Evolutionary conservation across 1,284 basidiomycete genomes (phyloP), one percentile per base, ranked within the genome.

Genomic region (Phellinidium pouzarii): DNA sequence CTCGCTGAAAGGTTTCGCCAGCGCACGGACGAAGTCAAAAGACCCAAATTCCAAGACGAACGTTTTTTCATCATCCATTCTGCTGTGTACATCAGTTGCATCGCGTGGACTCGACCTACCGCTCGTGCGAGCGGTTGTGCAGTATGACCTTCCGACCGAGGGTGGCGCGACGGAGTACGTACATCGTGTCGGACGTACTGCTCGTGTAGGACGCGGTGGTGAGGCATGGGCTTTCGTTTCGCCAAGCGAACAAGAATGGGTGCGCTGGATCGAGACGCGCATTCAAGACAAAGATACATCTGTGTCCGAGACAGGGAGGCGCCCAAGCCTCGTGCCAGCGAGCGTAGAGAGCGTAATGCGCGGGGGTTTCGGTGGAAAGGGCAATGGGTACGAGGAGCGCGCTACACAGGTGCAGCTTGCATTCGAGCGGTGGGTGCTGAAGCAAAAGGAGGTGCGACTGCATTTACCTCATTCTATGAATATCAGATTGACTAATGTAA

Each of bases 91-190:
- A 1, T 95, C 93, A 1, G 94, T 99, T 52, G 96, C 95, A 0
- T 93, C 94, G 27, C 91, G 96, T 64, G 96, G 96, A 64, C 78
- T 99, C n/a, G 96, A 99, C 71, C 73, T 99, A 43, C 94, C 94
- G 2, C 79, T 92, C n/a, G 94, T 99, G 6, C 84, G 87, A 17
- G 90, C 91, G 2, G 94, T 99, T 52, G 75, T 99, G 29, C 96
- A 99, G 65, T 95, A 95, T 65, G 96, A 99, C 67, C 79, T 98
- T 23, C 95, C 96, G 0, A 99, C 96, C 0, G 96, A 99, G 71
- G 91, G 94, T 12, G 95, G 96, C 2, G 87, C 87, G 14, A 96
- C 89, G 20, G 96, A 99, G 68, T 99, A 99, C 63, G 84, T 99
- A 4, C 96, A 99, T 70, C 81, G 96, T 43, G 91, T 99, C 4